Conservation (phyloP, 140 eudicot genomes). For the Artemisia princeps region DNA sequence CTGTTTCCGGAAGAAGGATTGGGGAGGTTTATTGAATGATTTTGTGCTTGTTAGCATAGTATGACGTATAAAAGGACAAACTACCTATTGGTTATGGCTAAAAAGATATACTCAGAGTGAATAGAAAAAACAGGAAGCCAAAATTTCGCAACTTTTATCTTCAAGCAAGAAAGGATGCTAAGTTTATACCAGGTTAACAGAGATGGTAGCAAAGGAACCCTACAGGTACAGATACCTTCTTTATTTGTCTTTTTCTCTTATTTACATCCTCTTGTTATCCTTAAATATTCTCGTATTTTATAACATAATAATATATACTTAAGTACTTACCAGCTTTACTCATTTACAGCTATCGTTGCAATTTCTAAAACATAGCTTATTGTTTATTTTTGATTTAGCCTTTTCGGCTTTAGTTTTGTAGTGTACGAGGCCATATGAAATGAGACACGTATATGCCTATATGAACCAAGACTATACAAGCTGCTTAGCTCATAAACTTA, state of each 20-base stretch:
- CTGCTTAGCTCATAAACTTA: too few species aligned
- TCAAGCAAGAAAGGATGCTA: conserved; percentile 35
- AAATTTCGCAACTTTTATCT: conserved; percentile 20
- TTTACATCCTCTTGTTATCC: not conserved
- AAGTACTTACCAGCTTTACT: not conserved
- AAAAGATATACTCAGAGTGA: not conserved
- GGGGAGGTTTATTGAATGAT: not conserved
- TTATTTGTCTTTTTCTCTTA: not conserved
- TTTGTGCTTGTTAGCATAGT: not conserved
- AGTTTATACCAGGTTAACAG: conserved; percentile 22
- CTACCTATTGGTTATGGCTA: not conserved
- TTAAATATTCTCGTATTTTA: not conserved
- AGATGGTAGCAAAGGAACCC: conserved; percentile 28
- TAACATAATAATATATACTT: too few species aligned
- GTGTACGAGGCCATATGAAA: not conserved
- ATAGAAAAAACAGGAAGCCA: conserved; percentile 19
- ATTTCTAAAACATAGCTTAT: not conserved
- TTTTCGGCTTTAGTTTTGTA: not conserved
- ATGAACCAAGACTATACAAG: not conserved
- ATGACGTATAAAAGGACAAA: not conserved
- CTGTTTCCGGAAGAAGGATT: not conserved
- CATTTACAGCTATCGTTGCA: not conserved
- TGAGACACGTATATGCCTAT: not conserved
- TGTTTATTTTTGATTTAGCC: not conserved
- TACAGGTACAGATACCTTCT: conserved; percentile 30